A percentile compares a stretch with the other conserved stretches of the same genome.
phyloP scores from a whole-genome alignment of 2,329 filamentous ascomycete genomes.

The Thelonectria discophora region DNA sequence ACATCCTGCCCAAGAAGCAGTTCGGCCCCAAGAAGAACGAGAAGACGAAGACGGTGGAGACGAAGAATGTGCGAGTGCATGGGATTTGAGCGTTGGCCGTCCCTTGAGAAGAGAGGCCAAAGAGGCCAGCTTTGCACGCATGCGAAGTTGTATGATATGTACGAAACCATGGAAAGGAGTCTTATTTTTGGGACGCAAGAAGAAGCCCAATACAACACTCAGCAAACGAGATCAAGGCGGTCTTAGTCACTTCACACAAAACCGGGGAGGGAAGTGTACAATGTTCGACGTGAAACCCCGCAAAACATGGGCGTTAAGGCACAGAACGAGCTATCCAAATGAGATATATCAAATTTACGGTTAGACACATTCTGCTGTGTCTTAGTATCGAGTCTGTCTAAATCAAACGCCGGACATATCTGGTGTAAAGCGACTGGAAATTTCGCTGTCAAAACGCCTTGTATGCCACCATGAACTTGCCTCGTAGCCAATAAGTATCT shows the following conservation, averaged over 20 bases:
- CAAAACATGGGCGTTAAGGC: neutral
- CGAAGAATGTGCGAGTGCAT: constrained; percentile 45
- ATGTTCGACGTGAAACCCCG: constrained; percentile 16
- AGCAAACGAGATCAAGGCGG: constrained; percentile 4
- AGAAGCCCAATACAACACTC: constrained; percentile 10
- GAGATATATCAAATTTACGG: constrained; percentile 23
- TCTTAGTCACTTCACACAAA: neutral
- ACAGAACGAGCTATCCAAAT: neutral
- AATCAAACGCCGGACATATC: constrained; percentile 31
- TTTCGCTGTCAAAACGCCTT: constrained; percentile 34
- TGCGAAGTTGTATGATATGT: constrained; percentile 42
- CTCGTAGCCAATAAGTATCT: constrained; percentile 31
- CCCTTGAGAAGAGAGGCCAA: neutral
- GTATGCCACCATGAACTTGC: constrained; percentile 33
- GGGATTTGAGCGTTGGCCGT: neutral
- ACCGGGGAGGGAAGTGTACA: constrained; percentile 26
- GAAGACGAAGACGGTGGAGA: constrained; percentile 39
- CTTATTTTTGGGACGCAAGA: constrained; percentile 34
- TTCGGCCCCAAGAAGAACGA: constrained; percentile 46
- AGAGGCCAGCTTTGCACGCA: neutral
- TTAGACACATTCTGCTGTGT: constrained; percentile 30
- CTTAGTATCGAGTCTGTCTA: constrained; percentile 35
- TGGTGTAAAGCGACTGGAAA: constrained; percentile 22
- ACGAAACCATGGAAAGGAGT: constrained; percentile 41
- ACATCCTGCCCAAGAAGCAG: constrained; percentile 51